Base-by-base conservation (phyloP, 1,139 yeast genomes). In the Pichia sp. region DNA sequence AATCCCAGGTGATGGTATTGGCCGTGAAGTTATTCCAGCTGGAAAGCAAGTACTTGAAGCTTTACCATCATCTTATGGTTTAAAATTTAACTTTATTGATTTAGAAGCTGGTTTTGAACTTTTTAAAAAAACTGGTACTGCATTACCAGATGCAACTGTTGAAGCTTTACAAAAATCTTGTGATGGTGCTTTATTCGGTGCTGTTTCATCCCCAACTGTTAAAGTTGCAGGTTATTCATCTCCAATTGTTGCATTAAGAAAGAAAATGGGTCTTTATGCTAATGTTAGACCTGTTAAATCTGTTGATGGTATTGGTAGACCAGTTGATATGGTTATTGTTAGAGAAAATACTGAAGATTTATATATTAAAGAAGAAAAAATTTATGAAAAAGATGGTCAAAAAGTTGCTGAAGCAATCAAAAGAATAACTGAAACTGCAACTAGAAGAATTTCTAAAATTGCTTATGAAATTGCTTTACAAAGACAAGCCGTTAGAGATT, bases 1-100 rank as follows among this genome's bases (percentile, higher is more conserved):
- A 62, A 89, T 92, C 59, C 96, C 98, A 43, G 98, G 98, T 63
- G 98, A 92, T 65, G 98, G 98, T 53, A 92, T 92, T 59, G 98
- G 98, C 46, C 80, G 87, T 61, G 98, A 92, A 68, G 98, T 92
- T 42, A 89, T 92, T 52, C 98, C 98, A 51, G 85, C 97, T 40
- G 97, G 97, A 59, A 76, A 77, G 60, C 84, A 86, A 51, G 78
- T 92, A 29, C 74, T 92, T 57, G 92, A 90, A 67, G 82, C 81
- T 51, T 76, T 92, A 49, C 94, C 95, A 41, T 65, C 81, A 30
- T 74, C 76, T 54, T 85, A 74, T 60, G 94, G 85, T 42, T 76
- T 92, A 55, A 73, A 78, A 45, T 92, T 92, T 61, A 87, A 87
- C 55, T 92, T 92, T 60, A 83, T 87, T 44, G 78, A 87, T 60